Base-by-base conservation (phyloP, 2,329 filamentous ascomycete genomes). In the Dactylellina leptospora region DNA sequence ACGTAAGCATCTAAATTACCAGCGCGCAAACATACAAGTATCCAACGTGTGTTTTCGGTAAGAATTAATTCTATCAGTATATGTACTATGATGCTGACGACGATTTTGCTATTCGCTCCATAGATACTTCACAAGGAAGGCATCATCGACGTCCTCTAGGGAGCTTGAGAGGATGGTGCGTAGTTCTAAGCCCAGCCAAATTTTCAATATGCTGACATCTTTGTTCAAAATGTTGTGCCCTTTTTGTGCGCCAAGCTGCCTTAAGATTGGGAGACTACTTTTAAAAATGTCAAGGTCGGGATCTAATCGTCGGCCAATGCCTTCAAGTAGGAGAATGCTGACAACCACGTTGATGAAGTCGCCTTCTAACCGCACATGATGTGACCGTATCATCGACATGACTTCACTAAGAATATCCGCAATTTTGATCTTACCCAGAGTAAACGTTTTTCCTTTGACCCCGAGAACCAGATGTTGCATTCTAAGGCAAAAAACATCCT, bases 281-380 rank as follows among this genome's bases (percentile, higher is more conserved):
- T 88, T 87, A 75, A 99, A 89, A 10, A 99, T 83, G 80, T 99
- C 95, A 48, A 97, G 83, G 58, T 93, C 84, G 0, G 95, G 93
- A 79, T 97, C 89, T 13, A 99, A 81, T 69, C 85, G 91, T 73
- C 95, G 86, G 0, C 95, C 95, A 77, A 97, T 99, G 4, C 95
- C 95, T 79, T 99, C 95, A 1, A 99, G 84, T 1, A 99, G 84
- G 30, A 99, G 82, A 58, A 97, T 97, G 70, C 92, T 96, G 68
- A 99, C 89, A 27, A 99, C 93, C 3, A 99, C 95, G 78, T 99
- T 99, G 78, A 99, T 92, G 78, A 97, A 99, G 79, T 99, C 95
- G 6, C 95, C 95, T 80, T 99, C 95, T 54, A 99, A 85, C 6
- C 95, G 86, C 2, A 99, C 95, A 78, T 99, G 95, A 79, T 99